Base-by-base conservation (phyloP, 2,329 filamentous ascomycete genomes). In the Stylonectria norvegica region DNA sequence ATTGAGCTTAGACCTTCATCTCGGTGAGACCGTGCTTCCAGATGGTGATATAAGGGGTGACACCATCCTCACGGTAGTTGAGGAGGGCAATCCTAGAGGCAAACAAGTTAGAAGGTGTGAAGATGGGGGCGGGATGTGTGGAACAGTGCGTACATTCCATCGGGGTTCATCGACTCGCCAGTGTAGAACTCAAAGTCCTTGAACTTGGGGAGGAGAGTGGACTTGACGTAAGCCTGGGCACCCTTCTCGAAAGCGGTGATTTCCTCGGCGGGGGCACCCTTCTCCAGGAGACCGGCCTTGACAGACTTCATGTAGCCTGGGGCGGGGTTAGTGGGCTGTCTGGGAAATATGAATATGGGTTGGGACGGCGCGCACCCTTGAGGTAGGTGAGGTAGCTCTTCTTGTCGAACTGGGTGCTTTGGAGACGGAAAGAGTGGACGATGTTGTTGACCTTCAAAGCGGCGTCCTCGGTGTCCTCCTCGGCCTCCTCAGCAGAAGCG, bases 61-160 rank as follows among this genome's bases (percentile, higher is more conserved):
- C 69, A 68, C 93, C 93, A 60, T 97, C 93, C 68, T 95, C 90
- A 60, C 93, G 91, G 81, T 95, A 98, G 80, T 96, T 94, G 65
- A 96, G 85, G 56, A 96, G 86, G 53, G 90, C 76, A 59, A 95
- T 76, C 82, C 86, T 90, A 9, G 50, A 7, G 18, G 36, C 3
- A 29, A n/a, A 5, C 19, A 35, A 39, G 40, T 46, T 22, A 52
- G 47, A 43, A 34, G 22, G 16, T 35, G 20, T 27, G 18, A 12
- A 4, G 17, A 4, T 18, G 11, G 11, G 11, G 12, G 23, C 5
- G 3, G n/a, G 12, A 9, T 10, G 8, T 30, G 29, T 33, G 14
- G 22, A 23, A 12, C 6, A 14, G 20, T 40, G 79, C 86, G 62
- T 75, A 93, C 93, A 96, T 95, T 75, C 85, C 90, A 62, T 95